Base-by-base conservation (phyloP, 2,329 filamentous ascomycete genomes). In the Alternaria rosae region DNA sequence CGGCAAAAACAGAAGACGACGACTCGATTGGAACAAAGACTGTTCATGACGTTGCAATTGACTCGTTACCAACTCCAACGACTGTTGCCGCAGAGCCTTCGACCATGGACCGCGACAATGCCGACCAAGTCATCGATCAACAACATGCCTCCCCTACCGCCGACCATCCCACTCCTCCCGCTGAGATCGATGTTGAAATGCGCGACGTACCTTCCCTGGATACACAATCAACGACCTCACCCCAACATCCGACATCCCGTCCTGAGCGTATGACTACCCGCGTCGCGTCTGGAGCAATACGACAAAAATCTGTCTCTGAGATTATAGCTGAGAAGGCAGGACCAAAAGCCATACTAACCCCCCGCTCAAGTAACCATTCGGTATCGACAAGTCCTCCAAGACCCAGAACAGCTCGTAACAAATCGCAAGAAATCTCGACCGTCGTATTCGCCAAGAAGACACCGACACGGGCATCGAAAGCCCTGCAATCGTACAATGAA, bases 381-480 rank as follows among this genome's bases (percentile, higher is more conserved):
- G 56, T 67, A 15, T 70, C 73, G 7, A 67, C 53, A 9, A 77
- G 72, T 48, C 73, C 72, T 41, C 64, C 62, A 23, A 70, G 69
- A 59, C 69, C 69, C 28, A 73, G 56, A 48, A 59, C 67, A 20
- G 63, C 63, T 10, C 69, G 70, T 41, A 62, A 62, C 9, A 90
- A 88, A 54, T 65, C 64, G 7, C 90, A 88, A 65, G 90, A 90
- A 69, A 83, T 90, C 13, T 92, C 90, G 1, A 92, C 88, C 0
- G 92, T 95, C 4, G 85, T 94, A 0, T 95, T 96, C 75, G 90
- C 91, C 3, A 93, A 92, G 72, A 87, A 88, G 54, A 74, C 71
- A 28, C 50, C 67, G 17, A 68, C 62, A 10, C 67, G 71, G 38
- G 56, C 71, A n/a, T 65, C 69, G 3, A 77, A 78, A 59, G 64